Evolutionary conservation across 768 basidiomycete species (phyloP), one percentile per base, ranked within the genome.

Genomic region (Leucosporidium creatinivorum): DNA sequence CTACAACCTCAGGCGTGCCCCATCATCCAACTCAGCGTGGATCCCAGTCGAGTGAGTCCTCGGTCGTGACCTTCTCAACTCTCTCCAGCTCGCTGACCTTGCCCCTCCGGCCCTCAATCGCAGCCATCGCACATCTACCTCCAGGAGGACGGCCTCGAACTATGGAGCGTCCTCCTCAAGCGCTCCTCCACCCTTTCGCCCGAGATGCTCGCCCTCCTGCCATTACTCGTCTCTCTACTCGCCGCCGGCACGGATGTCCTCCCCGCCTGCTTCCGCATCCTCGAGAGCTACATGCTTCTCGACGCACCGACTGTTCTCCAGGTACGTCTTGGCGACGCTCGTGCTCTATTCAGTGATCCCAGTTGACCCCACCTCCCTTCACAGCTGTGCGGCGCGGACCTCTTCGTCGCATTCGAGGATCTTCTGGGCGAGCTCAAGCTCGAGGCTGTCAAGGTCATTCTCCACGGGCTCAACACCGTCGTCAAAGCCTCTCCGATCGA

Each of bases 221-320:
- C 88, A 23, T 75, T 83, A 44, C 65, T 77, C 3, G 76, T 89
- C 17, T 63, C 79, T n/a, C 77, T 90, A 6, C 79, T 93, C 23
- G 81, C 82, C 1, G 80, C 79, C 33, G 91, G 92, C 69, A 78
- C 90, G 54, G 91, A 93, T 71, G 77, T 91, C 26, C 79, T 92
- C 25, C 88, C 88, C 19, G 85, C 82, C 62, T 82, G 86, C 31
- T 84, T 84, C 23, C 80, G 79, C 65, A 84, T 93, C 63, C 73
- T 90, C 28, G 88, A 91, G 75, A 86, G 87, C 8, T 93, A 92
- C 76, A 79, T 89, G 66, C 77, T 94, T n/a, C 80, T 89, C 23
- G 87, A 89, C 77, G 84, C 84, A 0, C 67, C 78, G 23, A 74
- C 79, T 15, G 81, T 93, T 66, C 77, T 91, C 57, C 83, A 86